Base-by-base conservation (phyloP, 106 monocot species). In the Triglochin maritima region DNA sequence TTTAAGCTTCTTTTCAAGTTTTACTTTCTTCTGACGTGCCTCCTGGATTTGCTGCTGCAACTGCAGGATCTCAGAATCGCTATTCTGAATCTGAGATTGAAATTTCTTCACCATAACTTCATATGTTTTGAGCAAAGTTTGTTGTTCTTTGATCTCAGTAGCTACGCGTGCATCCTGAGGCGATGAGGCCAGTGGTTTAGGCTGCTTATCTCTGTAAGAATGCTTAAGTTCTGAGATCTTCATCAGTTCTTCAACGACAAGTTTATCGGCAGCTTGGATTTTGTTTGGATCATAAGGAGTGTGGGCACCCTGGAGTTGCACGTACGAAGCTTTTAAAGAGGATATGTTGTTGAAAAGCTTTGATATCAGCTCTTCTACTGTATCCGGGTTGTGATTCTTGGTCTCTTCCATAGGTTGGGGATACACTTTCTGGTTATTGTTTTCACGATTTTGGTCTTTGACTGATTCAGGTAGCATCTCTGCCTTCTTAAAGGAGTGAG, bases 131-230 rank as follows among this genome's bases (percentile, higher is more conserved):
- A 99, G 57, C 52, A 99, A 73, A 59, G 59, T 82, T 50, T 92
- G 92, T 49, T 96, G 96, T 50, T 96, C 85, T 69, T 96, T 87
- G 56, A 96, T 91, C 72, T 96, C 96, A 17, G 81, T 69, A 76
- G 77, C 72, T 56, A 96, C 65, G 47, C 72, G 70, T 49, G 80
- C 67, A 74, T 86, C 89, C 60, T 76, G 77, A 64, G 86, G 83
- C 13, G 83, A 69, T 42, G 72, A 56, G 57, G 83, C 62, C 44
- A 60, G 29, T 2, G 76, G 66, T 69, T 80, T 84, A 59, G 81
- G 86, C 14, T 81, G 66, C n/a, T 58, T 72, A 46, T 78, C 81
- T 56, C 81, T 68, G 12, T 94, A 94, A 1, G 80, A 77, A 55
- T 82, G 86, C 52, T 94, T 81, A 15, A 90, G 79, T 64, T 87